A percentile compares a stretch with the other conserved stretches of the same genome.
Conservation (phyloP, 352 stramenopile genomes). For the Phytopythium montanum region DNA sequence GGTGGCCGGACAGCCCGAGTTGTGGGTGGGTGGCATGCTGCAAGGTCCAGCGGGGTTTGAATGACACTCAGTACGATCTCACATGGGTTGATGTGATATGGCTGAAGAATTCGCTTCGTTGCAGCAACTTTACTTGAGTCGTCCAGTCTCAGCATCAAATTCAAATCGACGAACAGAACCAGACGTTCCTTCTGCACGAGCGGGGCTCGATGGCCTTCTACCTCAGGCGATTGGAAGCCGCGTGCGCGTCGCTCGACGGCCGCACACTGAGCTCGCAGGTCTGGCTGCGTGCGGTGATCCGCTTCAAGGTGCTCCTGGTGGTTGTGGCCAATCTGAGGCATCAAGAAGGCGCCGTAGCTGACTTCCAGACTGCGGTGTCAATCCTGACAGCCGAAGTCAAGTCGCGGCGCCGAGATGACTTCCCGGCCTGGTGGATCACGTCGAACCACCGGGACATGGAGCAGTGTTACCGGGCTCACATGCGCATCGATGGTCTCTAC, state of each 20-base stretch:
- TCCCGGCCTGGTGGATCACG: neutral
- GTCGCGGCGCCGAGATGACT: neutral
- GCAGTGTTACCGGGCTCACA: neutral
- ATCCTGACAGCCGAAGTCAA: neutral
- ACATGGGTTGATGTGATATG: too few relatives aligned
- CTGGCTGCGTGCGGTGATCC: neutral
- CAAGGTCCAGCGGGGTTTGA: too few relatives aligned
- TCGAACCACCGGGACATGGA: neutral
- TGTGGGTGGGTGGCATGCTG: too few relatives aligned
- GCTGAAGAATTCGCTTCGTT: too few relatives aligned
- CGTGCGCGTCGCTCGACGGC: neutral
- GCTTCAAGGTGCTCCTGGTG: neutral
- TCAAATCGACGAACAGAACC: too few relatives aligned
- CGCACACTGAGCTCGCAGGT: neutral
- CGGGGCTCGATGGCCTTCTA: too few relatives aligned
- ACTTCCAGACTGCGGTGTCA: neutral
- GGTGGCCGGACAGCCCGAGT: too few relatives aligned
- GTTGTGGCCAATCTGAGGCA: neutral
- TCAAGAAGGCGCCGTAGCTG: neutral
- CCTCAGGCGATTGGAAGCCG: neutral
- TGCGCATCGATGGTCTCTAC: neutral
- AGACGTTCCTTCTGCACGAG: too few relatives aligned
- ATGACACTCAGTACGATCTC: too few relatives aligned
- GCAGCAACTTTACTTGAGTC: too few relatives aligned
- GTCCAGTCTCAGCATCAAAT: too few relatives aligned